phyloP scores from a whole-genome alignment of 2,329 filamentous ascomycete species.

The Alternaria viburni region DNA sequence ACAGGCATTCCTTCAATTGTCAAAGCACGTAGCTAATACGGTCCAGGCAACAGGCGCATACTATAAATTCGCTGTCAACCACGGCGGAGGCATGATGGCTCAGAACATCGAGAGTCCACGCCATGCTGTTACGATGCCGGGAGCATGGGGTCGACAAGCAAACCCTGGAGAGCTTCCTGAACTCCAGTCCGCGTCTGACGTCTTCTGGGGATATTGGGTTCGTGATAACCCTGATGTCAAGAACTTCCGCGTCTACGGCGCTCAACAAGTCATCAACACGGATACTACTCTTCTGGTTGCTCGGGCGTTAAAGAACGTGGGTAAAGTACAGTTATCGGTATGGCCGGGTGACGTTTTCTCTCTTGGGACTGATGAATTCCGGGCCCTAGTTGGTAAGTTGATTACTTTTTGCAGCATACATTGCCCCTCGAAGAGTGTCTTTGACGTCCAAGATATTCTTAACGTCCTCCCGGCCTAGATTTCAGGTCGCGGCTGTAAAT shows the following conservation, averaged over 20 bases:
- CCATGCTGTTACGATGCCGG: no score
- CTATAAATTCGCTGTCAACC: slow-evolving; percentile 23
- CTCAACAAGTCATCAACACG: slow-evolving; percentile 19
- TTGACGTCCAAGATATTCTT: no score
- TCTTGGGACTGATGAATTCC: slow-evolving; percentile 13
- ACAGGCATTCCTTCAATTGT: not conserved
- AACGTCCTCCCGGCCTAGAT: not conserved
- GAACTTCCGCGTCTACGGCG: slow-evolving; percentile 26
- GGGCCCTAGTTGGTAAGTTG: no score
- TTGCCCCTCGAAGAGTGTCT: no score
- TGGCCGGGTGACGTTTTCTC: slow-evolving; percentile 30
- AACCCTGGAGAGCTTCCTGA: slow-evolving; percentile 26
- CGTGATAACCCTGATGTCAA: slow-evolving; percentile 19
- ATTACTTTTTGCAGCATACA: no score
- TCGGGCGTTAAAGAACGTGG: slow-evolving; percentile 18
- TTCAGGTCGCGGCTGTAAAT: not conserved
- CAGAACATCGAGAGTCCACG: slow-evolving; percentile 15
- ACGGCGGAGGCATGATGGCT: slow-evolving; percentile 18
- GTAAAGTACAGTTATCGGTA: not conserved
- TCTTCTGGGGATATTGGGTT: slow-evolving; percentile 33
- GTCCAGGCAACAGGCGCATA: slow-evolving; percentile 20
- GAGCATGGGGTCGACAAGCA: slow-evolving; percentile 12
- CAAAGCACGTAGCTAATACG: not conserved
- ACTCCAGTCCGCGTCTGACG: slow-evolving; percentile 20
- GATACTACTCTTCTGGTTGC: slow-evolving; percentile 19